Conservation (phyloP, 768 basidiomycete species). For the Podaxis pistillaris region DNA sequence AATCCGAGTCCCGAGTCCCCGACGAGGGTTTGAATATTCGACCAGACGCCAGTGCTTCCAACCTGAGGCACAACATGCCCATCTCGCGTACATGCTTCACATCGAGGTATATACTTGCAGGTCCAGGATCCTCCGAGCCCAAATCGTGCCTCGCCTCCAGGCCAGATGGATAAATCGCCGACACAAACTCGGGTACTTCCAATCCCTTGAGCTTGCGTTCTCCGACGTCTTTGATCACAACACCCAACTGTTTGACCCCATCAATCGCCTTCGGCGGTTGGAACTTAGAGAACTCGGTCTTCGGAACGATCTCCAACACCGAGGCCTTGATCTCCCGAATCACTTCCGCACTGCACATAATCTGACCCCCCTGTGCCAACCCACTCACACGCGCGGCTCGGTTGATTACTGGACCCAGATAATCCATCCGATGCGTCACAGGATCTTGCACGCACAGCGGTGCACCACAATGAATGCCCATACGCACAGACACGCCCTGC, state of each 20-base stretch:
- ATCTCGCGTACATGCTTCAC: conserved; percentile 76
- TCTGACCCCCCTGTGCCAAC: conserved; percentile 87
- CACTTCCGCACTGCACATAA: conserved; percentile 88
- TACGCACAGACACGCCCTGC: conserved; percentile 89
- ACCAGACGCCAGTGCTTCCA: conserved; percentile 71
- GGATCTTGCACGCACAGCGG: conserved; percentile 92
- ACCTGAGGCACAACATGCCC: conserved; percentile 68
- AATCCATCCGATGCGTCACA: conserved; percentile 94
- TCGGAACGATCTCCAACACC: conserved; percentile 50
- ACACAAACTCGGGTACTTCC: conserved; percentile 85
- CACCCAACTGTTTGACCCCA: conserved; percentile 69
- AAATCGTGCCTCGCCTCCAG: conserved; percentile 71
- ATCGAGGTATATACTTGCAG: conserved; percentile 58
- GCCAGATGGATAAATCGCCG: conserved; percentile 76
- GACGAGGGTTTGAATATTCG: conserved; percentile 54
- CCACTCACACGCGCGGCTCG: conserved; percentile 84
- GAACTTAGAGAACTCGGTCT: conserved; percentile 58
- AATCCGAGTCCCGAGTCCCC: conserved; percentile 37
- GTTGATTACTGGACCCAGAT: conserved; percentile 96
- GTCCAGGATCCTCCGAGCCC: conserved; percentile 36
- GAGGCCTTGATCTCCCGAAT: conserved; percentile 75
- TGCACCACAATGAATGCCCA: conserved; percentile 94
- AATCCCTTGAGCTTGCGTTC: conserved; percentile 94
- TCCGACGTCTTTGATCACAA: conserved; percentile 73
- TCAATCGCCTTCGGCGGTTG: conserved; percentile 66